Percentiles rank a stretch among this genome's conserved stretches.
Evolutionary conservation across 2,329 filamentous ascomycete species (phyloP).

Genomic region (Trichoderma guizhouense): DNA sequence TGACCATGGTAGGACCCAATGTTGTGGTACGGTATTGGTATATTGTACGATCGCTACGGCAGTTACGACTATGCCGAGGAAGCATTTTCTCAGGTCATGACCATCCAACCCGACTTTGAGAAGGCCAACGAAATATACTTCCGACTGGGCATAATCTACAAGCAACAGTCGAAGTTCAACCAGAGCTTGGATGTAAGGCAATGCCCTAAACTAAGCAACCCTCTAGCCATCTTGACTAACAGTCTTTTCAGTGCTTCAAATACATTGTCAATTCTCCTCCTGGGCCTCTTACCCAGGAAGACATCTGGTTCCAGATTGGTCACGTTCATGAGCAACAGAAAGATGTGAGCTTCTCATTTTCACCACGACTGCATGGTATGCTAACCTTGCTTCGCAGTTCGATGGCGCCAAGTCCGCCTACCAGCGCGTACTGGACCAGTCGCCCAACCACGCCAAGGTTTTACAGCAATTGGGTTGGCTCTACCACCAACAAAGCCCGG

Average conservation of each 20-base stretch:
- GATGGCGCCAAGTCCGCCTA: conserved; percentile 92
- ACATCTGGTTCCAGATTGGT: conserved; percentile 99
- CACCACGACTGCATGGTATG: neutral
- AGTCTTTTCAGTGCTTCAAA: conserved; percentile 75
- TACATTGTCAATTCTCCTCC: conserved; percentile 95
- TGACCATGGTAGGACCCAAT: conserved; percentile 70
- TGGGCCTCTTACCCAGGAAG: conserved; percentile 88
- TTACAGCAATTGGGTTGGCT: conserved; percentile 97
- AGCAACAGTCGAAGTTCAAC: conserved; percentile 90
- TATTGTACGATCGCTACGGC: conserved; percentile 93
- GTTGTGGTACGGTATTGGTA: conserved; percentile 98
- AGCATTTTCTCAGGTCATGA: conserved; percentile 97
- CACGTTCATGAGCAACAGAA: conserved; percentile 99
- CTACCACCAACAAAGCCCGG: conserved; percentile 91
- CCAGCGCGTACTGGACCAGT: conserved; percentile 85
- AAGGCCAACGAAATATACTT: conserved; percentile 99
- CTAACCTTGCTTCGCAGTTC: conserved; percentile 56
- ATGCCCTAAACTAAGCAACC: neutral
- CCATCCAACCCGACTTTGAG: conserved; percentile 95
- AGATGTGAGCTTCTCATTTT: conserved; percentile 67
- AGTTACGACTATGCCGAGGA: conserved; percentile 96
- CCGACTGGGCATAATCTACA: conserved; percentile 98
- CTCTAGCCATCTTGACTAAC: neutral
- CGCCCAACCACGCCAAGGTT: conserved; percentile 96
- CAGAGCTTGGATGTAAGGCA: conserved; percentile 81